A percentile compares a stretch with the other conserved stretches of the same genome.
Conservation (phyloP, 805 yeast species). For the Cyberlindnera xylosilytica region DNA sequence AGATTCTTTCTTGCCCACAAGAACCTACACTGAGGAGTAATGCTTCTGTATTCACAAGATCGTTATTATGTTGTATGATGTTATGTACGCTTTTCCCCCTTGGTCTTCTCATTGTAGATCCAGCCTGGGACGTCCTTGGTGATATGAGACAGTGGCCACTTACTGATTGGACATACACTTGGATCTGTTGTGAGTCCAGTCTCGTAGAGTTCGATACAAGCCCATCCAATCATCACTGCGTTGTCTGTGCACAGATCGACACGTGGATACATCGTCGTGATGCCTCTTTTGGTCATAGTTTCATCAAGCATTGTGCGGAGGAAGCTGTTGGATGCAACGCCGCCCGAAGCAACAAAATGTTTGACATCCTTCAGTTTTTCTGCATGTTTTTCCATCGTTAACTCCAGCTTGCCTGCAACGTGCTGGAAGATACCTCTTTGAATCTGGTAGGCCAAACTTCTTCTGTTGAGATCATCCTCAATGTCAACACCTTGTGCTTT, state of each 20-base stretch:
- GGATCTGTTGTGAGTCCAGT: conserved; percentile 42
- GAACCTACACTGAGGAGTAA: not conserved
- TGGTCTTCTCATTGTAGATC: conserved; percentile 24
- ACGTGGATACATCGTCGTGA: conserved; percentile 62
- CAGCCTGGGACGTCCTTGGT: conserved; percentile 47
- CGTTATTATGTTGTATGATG: too few species aligned
- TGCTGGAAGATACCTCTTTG: conserved; percentile 74
- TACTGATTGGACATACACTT: conserved; percentile 60
- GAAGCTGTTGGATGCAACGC: conserved; percentile 77
- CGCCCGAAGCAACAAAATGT: conserved; percentile 84
- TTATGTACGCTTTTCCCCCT: too few species aligned
- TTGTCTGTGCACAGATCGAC: conserved; percentile 83
- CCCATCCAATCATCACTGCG: conserved; percentile 97
- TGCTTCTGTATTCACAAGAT: not conserved
- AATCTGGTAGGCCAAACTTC: conserved; percentile 51
- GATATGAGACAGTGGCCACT: conserved; percentile 74
- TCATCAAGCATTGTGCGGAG: conserved; percentile 47
- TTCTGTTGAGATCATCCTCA: conserved; percentile 26
- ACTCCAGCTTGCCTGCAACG: conserved; percentile 57
- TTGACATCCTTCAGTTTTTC: conserved; percentile 41
- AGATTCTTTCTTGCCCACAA: conserved; percentile 45
- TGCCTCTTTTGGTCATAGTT: conserved; percentile 32
- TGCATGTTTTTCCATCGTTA: conserved; percentile 41
- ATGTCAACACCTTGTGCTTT: conserved; percentile 23
- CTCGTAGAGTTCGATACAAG: conserved; percentile 87